Percentiles rank a stretch among this genome's conserved stretches.
Evolutionary conservation across 257 asterid species (phyloP).

Genomic region (Nicotiana knightiana): DNA sequence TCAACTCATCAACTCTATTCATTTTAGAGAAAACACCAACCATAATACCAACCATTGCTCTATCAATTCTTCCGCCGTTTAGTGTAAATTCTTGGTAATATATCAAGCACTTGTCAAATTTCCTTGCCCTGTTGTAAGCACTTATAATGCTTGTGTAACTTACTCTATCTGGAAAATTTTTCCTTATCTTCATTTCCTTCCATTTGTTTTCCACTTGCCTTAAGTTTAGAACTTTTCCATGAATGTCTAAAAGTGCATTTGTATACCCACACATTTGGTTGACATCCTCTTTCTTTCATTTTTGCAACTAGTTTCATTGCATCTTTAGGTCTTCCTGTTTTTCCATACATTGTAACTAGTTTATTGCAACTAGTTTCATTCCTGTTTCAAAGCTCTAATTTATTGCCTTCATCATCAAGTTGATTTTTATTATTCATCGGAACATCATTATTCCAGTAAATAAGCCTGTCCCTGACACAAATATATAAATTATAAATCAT

Average conservation of each 20-base stretch:
- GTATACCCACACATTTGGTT: slow-evolving; percentile 91
- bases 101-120: slow-evolving; percentile 43
- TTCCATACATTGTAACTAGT: slow-evolving; percentile 44
- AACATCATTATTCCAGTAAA: background rate
- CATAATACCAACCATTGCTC: slow-evolving; percentile 86
- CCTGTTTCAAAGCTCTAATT: no score
- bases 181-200: slow-evolving; percentile 81
- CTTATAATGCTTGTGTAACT: slow-evolving; percentile 73
- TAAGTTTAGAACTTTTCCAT: slow-evolving; percentile 48
- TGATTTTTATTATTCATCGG: background rate
- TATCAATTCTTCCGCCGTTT: slow-evolving; percentile 55
- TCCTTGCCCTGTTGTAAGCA: slow-evolving; percentile 58
- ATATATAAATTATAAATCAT: background rate
- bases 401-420: background rate
- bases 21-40: slow-evolving; percentile 72
- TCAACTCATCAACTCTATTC: slow-evolving; percentile 61
- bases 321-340: slow-evolving; percentile 54
- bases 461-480: background rate
- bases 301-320: slow-evolving; percentile 70
- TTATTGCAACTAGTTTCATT: no score
- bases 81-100: slow-evolving; percentile 56
- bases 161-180: slow-evolving; percentile 50
- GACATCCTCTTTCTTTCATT: slow-evolving; percentile 74
- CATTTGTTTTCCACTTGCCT: slow-evolving; percentile 59
- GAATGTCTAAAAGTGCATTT: slow-evolving; percentile 69